These are phyloP conservation scores for Haplosporangium sp. DNA, from an alignment of 371 early-diverging fungal genomes.

Conservation along the genomic window DNA sequence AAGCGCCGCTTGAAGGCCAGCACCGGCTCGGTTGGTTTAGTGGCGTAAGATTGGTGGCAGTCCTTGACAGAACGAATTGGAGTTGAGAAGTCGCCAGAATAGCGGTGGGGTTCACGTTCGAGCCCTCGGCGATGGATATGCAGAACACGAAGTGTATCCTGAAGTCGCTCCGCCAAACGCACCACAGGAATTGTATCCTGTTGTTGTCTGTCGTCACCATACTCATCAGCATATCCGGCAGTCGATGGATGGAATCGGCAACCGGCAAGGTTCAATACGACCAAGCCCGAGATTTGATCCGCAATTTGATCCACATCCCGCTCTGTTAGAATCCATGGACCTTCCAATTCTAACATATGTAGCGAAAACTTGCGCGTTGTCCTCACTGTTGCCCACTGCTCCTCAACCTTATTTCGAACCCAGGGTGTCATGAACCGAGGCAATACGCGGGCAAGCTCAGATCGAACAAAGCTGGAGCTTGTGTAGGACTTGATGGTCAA, in stretches of 20 bases:
- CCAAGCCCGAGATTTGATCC: conserved; percentile 7
- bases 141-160: conserved; percentile 13
- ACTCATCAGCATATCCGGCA: neutral
- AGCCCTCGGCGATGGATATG: conserved; percentile 23
- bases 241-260: conserved; percentile 18
- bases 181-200: neutral
- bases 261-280: conserved; percentile 11
- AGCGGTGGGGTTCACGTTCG: conserved; percentile 7
- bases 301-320: conserved; percentile 18
- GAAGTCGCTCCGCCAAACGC: conserved; percentile 14
- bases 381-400: too few relatives aligned
- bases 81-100: conserved; percentile 4
- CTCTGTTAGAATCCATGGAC: conserved; percentile 21
- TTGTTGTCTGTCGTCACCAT: neutral
- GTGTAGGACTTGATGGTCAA: conserved; percentile 22
- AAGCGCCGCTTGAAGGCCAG: conserved; percentile 26
- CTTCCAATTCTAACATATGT: conserved; percentile 13
- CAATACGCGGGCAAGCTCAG: conserved; percentile 16
- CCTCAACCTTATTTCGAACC: conserved; percentile 2
- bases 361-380: conserved; percentile 3
- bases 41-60: neutral
- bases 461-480: conserved; percentile 16
- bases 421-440: conserved; percentile 15
- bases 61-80: neutral
- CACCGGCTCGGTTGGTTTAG: conserved; percentile 7